A percentile compares a stretch with the other conserved stretches of the same genome.
Evolutionary conservation across 1,284 basidiomycete genomes (phyloP).

Genomic region (Ceratobasidium sp.): DNA sequence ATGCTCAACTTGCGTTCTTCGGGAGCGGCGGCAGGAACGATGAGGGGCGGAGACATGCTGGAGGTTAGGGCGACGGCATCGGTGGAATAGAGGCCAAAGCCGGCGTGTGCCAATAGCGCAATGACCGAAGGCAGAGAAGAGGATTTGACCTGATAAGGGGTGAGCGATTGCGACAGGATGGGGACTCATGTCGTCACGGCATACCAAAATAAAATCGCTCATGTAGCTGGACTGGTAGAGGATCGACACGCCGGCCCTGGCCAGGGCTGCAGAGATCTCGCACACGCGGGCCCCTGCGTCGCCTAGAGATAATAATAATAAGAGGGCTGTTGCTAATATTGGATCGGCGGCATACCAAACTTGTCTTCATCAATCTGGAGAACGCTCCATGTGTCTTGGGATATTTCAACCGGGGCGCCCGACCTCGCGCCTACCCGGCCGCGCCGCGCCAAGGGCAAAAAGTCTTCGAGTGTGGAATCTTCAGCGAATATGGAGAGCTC

Average conservation of each 20-base stretch:
- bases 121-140: conserved; percentile 73
- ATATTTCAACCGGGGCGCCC: conserved; percentile 72
- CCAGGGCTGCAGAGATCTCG: conserved; percentile 81
- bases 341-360: conserved; percentile 44
- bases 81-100: conserved; percentile 76
- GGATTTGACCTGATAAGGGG: conserved; percentile 70
- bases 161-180: conserved; percentile 38
- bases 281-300: conserved; percentile 79
- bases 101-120: conserved; percentile 68
- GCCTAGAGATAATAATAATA: conserved; percentile 59
- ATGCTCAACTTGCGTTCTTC: conserved; percentile 22
- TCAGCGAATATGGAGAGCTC: conserved; percentile 81
- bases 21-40: not conserved
- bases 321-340: conserved; percentile 28
- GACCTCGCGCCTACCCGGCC: conserved; percentile 63
- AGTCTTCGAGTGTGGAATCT: conserved; percentile 68
- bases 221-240: conserved; percentile 87
- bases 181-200: conserved; percentile 51
- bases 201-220: conserved; percentile 85
- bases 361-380: conserved; percentile 48
- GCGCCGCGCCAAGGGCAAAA: conserved; percentile 70
- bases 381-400: conserved; percentile 57
- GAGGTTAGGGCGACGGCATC: conserved; percentile 63
- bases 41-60: conserved; percentile 17
- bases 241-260: conserved; percentile 83